These are phyloP conservation scores for Nemania abortiva DNA, from an alignment of 2,329 filamentous ascomycete species.

Conservation along the genomic window DNA sequence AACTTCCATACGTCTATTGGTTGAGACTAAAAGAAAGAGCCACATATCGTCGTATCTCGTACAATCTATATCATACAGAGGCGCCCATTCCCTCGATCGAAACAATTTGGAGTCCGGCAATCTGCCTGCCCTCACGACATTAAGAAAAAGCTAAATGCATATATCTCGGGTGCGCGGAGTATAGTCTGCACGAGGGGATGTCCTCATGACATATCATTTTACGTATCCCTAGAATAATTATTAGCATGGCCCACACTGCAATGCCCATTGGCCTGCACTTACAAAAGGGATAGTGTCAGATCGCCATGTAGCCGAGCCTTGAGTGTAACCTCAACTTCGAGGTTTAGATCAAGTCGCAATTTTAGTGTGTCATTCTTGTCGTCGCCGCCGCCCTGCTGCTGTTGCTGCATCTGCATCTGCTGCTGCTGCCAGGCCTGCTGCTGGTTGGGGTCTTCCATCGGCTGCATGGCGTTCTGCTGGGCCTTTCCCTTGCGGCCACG, in stretches of 20 bases:
- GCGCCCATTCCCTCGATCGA: background rate
- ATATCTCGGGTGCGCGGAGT: background rate
- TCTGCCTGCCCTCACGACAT: background rate
- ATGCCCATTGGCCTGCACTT: conserved; percentile 50
- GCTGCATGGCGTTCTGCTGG: conserved; percentile 32
- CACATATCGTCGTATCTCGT: background rate
- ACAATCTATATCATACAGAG: background rate
- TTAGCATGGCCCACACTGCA: conserved; percentile 9
- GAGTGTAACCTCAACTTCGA: conserved; percentile 86
- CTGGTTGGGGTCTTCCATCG: conserved; percentile 36
- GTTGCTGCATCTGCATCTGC: conserved; percentile 30
- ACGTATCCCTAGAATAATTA: conserved; percentile 30
- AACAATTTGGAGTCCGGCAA: background rate
- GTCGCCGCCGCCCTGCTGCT: conserved; percentile 41
- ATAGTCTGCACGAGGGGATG: background rate
- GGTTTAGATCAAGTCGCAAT: conserved; percentile 80
- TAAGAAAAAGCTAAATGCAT: conserved; percentile 1
- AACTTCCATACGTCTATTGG: too few relatives aligned
- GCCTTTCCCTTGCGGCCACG: conserved; percentile 38
- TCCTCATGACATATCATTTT: conserved; percentile 14
- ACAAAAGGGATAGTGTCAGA: conserved; percentile 78
- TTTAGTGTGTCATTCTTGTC: conserved; percentile 73
- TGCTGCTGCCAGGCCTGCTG: conserved; percentile 36
- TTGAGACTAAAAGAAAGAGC: background rate
- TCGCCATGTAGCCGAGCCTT: conserved; percentile 92